phyloP scores from a whole-genome alignment of 139 green algal genomes.

The Chlorella sp. region DNA sequence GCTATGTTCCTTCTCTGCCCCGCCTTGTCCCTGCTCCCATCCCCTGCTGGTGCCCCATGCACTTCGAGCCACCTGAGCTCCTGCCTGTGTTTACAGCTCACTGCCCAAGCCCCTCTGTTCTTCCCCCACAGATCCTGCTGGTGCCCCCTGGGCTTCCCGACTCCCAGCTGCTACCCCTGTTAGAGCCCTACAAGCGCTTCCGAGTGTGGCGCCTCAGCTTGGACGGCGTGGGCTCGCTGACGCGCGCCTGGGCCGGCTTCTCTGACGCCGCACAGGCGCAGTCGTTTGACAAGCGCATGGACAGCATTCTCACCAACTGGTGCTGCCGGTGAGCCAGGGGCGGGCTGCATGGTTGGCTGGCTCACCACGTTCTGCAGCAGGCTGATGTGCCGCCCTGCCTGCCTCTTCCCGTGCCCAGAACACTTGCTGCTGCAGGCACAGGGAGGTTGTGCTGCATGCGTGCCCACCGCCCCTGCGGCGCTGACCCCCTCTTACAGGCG shows the following conservation, averaged over 20 bases:
- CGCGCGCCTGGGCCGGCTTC: slow-evolving; percentile 15
- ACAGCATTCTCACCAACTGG: neutral
- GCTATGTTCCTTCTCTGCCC: too few species aligned
- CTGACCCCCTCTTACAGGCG: too few species aligned
- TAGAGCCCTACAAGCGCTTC: slow-evolving; percentile 16
- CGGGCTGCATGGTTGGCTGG: neutral
- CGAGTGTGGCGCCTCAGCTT: slow-evolving; percentile 34
- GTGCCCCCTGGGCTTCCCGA: slow-evolving; percentile 6
- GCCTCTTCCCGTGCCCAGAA: too few species aligned
- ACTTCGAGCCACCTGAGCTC: too few species aligned
- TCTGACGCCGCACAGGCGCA: neutral
- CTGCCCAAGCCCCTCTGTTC: neutral
- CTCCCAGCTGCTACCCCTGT: slow-evolving; percentile 16
- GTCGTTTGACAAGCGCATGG: slow-evolving; percentile 21
- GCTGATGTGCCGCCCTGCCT: too few species aligned
- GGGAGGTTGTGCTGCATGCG: too few species aligned
- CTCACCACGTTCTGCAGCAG: too few species aligned
- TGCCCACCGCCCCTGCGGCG: too few species aligned
- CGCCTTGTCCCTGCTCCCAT: too few species aligned
- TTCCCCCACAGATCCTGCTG: neutral
- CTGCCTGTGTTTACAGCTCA: too few species aligned
- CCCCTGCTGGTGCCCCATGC: too few species aligned
- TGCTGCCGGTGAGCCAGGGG: slow-evolving; percentile 11
- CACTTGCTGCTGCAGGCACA: too few species aligned
- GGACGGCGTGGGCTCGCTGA: neutral